Percentiles rank a stretch among this genome's conserved stretches.
Conservation (phyloP, 164 flowering plant genomes). For the Vitis riparia region DNA sequence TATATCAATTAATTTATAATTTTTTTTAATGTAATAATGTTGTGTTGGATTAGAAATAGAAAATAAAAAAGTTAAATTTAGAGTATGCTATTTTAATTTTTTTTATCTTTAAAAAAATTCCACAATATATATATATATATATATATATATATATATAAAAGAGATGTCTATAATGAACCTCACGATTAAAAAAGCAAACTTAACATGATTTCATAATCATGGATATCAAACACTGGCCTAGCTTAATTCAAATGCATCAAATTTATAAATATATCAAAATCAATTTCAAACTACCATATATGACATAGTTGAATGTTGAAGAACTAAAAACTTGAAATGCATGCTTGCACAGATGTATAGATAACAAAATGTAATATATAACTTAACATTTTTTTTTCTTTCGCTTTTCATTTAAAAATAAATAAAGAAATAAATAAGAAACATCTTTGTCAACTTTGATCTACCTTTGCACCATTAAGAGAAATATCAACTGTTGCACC, state of each 20-base stretch:
- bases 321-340: neutral
- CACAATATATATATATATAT: too few relatives aligned
- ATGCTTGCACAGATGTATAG: neutral
- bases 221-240: neutral
- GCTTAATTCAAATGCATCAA: neutral
- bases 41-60: too few relatives aligned
- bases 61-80: too few relatives aligned
- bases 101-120: too few relatives aligned
- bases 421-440: too few relatives aligned
- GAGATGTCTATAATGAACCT: neutral
- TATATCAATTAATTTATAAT: too few relatives aligned
- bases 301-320: neutral
- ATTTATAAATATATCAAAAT: neutral
- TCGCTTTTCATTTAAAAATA: too few relatives aligned
- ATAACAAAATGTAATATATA: neutral
- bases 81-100: too few relatives aligned
- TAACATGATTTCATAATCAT: neutral
- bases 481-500: constrained; percentile 53
- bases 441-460: neutral
- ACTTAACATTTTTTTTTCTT: neutral
- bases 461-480: constrained; percentile 48
- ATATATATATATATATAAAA: too few relatives aligned
- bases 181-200: neutral
- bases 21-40: too few relatives aligned
- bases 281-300: constrained; percentile 1